These are phyloP conservation scores for Plectosphaerella sp. DNA, from an alignment of 2,329 filamentous ascomycete species.

Conservation along the genomic window DNA sequence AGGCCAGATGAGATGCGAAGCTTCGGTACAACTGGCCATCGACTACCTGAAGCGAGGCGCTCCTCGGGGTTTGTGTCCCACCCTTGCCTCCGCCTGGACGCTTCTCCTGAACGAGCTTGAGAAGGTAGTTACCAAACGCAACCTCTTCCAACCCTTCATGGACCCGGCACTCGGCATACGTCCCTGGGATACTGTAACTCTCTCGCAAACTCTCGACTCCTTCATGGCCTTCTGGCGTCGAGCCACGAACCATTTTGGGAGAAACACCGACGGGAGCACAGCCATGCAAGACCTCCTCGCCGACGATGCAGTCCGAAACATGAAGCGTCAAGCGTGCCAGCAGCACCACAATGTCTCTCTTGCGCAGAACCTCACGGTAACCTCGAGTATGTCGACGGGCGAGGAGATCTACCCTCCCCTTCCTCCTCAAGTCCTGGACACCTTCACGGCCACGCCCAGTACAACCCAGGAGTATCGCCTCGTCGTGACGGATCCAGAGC, in stretches of 20 bases:
- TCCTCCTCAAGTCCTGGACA: conserved; percentile 13
- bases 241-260: conserved; percentile 21
- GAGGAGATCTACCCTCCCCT: conserved; percentile 6
- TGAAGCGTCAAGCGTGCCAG: conserved; percentile 26
- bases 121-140: conserved; percentile 13
- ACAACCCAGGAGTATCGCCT: conserved; percentile 5
- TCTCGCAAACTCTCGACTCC: conserved; percentile 2
- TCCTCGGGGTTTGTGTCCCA: conserved; percentile 28
- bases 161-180: conserved; percentile 1
- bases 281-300: conserved; percentile 24
- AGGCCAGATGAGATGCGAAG: conserved; percentile 21
- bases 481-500: conserved; percentile 26
- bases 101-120: conserved; percentile 21
- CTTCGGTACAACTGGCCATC: conserved; percentile 23
- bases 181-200: background rate
- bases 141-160: conserved; percentile 6
- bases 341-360: conserved; percentile 24
- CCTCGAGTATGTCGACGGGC: conserved; percentile 24
- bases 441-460: conserved; percentile 5
- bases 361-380: conserved; percentile 26
- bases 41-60: conserved; percentile 28
- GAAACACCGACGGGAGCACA: conserved; percentile 14
- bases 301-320: conserved; percentile 24
- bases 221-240: conserved; percentile 14
- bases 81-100: conserved; percentile 24